Percentiles rank a stretch among this genome's conserved stretches.
Evolutionary conservation across 2,329 filamentous ascomycete genomes (phyloP).

Genomic region (Fusarium xylarioides): DNA sequence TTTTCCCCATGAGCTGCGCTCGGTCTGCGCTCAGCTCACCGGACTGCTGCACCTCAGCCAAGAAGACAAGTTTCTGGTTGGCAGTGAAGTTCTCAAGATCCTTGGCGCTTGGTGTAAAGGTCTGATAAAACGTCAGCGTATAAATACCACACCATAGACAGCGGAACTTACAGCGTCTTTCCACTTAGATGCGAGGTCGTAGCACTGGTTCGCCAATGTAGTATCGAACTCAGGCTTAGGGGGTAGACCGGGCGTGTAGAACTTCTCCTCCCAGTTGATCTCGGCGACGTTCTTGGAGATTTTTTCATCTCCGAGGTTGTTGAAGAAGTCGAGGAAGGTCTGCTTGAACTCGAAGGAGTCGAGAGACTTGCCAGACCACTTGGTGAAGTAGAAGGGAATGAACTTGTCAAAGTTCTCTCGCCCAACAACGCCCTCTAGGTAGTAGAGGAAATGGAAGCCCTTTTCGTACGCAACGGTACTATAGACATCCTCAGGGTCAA

Average conservation of each 20-base stretch:
- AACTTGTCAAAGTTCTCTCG: slow-evolving; percentile 92
- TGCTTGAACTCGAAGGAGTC: slow-evolving; percentile 95
- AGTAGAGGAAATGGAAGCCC: slow-evolving; percentile 92
- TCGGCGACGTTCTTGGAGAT: slow-evolving; percentile 71
- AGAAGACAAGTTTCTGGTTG: slow-evolving; percentile 91
- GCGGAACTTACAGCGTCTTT: slow-evolving; percentile 61
- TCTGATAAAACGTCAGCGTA: slow-evolving; percentile 46
- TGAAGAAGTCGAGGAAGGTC: slow-evolving; percentile 87
- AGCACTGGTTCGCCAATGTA: slow-evolving; percentile 84
- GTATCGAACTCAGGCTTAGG: slow-evolving; percentile 93
- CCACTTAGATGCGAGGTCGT: slow-evolving; percentile 85
- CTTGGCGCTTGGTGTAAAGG: slow-evolving; percentile 69
- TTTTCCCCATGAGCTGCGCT: slow-evolving; percentile 75
- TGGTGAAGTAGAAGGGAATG: slow-evolving; percentile 93
- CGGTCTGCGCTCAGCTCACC: slow-evolving; percentile 70
- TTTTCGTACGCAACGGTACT: slow-evolving; percentile 95
- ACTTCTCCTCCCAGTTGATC: slow-evolving; percentile 90
- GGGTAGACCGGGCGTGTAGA: slow-evolving; percentile 88
- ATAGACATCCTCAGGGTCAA: slow-evolving; percentile 96
- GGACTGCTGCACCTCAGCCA: slow-evolving; percentile 77
- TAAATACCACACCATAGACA: slow-evolving; percentile 22
- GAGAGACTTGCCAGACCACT: slow-evolving; percentile 84
- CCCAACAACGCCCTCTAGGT: slow-evolving; percentile 86
- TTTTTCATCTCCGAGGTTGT: slow-evolving; percentile 67
- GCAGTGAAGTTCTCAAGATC: slow-evolving; percentile 81